phyloP scores from a whole-genome alignment of 2,329 filamentous ascomycete species.

The Aureobasidium sp. region DNA sequence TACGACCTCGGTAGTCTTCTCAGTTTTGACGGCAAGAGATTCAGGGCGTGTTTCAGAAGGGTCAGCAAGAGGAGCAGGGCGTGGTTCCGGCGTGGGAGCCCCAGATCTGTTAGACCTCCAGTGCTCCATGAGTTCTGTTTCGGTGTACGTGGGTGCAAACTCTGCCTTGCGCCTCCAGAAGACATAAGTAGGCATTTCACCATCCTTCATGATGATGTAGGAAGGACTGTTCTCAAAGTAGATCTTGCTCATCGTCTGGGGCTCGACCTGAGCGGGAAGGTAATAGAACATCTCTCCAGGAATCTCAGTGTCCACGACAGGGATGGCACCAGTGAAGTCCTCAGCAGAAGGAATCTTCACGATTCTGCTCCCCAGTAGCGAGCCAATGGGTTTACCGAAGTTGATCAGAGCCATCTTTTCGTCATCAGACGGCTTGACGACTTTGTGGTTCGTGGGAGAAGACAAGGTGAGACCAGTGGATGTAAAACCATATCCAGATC shows the following conservation, averaged over 20 bases:
- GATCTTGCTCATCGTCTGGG: background rate
- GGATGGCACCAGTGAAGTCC: background rate
- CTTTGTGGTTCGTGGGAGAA: background rate
- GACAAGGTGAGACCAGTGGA: background rate
- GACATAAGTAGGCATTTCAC: conserved; percentile 6
- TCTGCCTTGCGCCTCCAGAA: conserved; percentile 4
- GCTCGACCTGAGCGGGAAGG: background rate
- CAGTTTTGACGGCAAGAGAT: background rate
- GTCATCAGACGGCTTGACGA: background rate
- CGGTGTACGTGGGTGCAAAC: background rate
- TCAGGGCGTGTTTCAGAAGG: background rate
- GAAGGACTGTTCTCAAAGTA: background rate
- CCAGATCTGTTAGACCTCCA: background rate
- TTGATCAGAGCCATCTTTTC: background rate
- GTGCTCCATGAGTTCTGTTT: background rate
- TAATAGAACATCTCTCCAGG: background rate
- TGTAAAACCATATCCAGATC: background rate
- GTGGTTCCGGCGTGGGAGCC: conserved; percentile 1
- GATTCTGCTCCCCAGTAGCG: background rate
- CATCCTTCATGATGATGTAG: background rate
- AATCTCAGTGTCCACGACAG: background rate
- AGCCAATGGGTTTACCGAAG: background rate
- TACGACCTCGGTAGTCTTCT: background rate
- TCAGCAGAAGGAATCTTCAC: background rate
- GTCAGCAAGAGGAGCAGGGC: background rate